Base-by-base conservation (phyloP, 306 rosid genomes). In the Fragaria iinumae region DNA sequence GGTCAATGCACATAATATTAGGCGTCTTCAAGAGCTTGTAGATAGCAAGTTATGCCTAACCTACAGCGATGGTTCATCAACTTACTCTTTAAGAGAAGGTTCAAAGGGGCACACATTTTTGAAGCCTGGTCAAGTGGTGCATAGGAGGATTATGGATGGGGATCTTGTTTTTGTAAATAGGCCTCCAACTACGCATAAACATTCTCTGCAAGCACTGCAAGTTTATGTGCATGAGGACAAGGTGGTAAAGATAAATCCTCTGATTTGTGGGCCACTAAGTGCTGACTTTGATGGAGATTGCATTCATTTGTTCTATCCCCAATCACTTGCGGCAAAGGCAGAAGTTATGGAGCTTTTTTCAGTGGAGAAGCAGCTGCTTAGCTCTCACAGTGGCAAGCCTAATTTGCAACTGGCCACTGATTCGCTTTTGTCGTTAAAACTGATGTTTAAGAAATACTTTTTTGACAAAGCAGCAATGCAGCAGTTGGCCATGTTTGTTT, bases 231-330 rank as follows among this genome's bases (percentile, higher is more conserved):
- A 95, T 41, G 93, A 95, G 39, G 99, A 89, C 64, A 90, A 95
- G 64, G 91, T 91, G 0, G 97, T 95, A 65, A 95, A 95, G 83
- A 95, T 92, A 67, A 95, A 95, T 78, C 99, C 99, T 39, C 85
- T 95, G 36, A 95, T 95, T 27, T 95, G 99, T 84, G 99, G 93
- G 63, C 96, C 97, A 21, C 82, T 92, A n/a, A 85, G 97, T 65
- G 97, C 97, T 5, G 99, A 95, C 83, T 95, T 95, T 85, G 99
- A 92, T 75, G 97, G 99, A 44, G 99, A 92, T 65, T 95, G 99
- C 79, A 77, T 90, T 56, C 99, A 95, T 72, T 59, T 95, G 23
- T 95, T 92, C 78, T 95, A 95, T 83, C 99, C 99, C 0, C 97
- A 95, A 84, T 92, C 97, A 6, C 91, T 90, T 73, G 91, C 88